Evolutionary conservation across 192 early-diverging fungal genomes (phyloP).

Genomic region (Coemansia sp.): DNA sequence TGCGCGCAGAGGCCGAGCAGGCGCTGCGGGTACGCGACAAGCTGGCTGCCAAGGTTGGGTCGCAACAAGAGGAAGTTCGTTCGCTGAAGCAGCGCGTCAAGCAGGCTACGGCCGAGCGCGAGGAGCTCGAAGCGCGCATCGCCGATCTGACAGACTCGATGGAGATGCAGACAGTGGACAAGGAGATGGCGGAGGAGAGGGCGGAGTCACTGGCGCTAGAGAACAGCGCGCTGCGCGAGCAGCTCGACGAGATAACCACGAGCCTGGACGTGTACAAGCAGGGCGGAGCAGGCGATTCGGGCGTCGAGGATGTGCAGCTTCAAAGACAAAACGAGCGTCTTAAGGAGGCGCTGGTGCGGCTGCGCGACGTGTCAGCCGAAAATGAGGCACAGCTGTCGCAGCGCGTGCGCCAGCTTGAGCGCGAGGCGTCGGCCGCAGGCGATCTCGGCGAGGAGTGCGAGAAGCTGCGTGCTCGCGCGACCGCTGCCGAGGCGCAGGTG

Average conservation of each 20-base stretch:
- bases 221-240: constrained; percentile 67
- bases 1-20: constrained; percentile 71
- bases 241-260: constrained; percentile 71
- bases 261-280: constrained; percentile 56
- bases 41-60: constrained; percentile 63
- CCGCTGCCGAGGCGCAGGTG: constrained; percentile 65
- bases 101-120: constrained; percentile 59
- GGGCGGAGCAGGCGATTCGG: constrained; percentile 14
- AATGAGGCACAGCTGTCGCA: constrained; percentile 65
- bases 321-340: constrained; percentile 82
- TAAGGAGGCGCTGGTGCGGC: constrained; percentile 79
- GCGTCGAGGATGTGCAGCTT: constrained; percentile 62
- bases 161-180: constrained; percentile 86
- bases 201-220: constrained; percentile 76
- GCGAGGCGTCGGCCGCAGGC: constrained; percentile 59
- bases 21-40: constrained; percentile 63
- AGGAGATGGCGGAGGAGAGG: constrained; percentile 88
- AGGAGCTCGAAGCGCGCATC: constrained; percentile 55
- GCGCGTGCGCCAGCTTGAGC: constrained; percentile 67
- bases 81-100: constrained; percentile 60
- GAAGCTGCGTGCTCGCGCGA: constrained; percentile 55
- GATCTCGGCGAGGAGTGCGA: constrained; percentile 56
- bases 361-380: constrained; percentile 75
- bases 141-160: constrained; percentile 69
- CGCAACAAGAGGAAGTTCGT: constrained; percentile 71